These are phyloP conservation scores for Paralagenidium karlingii DNA, from an alignment of 352 stramenopile species.

Conservation along the genomic window DNA sequence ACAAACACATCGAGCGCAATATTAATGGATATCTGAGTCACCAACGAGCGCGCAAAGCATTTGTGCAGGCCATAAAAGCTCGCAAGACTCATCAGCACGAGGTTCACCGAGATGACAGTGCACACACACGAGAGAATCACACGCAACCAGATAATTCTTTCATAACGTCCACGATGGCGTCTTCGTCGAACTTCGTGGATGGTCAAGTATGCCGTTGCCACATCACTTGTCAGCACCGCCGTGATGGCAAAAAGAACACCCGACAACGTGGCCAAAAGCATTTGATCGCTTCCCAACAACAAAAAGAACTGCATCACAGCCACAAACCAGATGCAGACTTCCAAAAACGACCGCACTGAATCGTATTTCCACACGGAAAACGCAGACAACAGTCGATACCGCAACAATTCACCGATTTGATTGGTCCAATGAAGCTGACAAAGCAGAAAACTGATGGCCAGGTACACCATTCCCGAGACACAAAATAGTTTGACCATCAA, in stretches of 20 bases:
- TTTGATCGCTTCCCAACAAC: conserved; percentile 28
- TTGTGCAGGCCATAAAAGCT: conserved; percentile 34
- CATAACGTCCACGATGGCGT: conserved; percentile 12
- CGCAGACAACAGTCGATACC: conserved; percentile 33
- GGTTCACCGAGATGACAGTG: too few species aligned
- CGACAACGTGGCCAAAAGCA: conserved; percentile 24
- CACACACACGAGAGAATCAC: conserved; percentile 41
- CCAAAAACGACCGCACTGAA: conserved; percentile 40
- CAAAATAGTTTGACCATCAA: too few species aligned
- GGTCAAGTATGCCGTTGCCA: conserved; percentile 36
- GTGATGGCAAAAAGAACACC: conserved; percentile 23
- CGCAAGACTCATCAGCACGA: conserved; percentile 34
- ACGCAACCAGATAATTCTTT: conserved; percentile 54
- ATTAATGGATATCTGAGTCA: conserved; percentile 36
- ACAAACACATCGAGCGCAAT: too few species aligned
- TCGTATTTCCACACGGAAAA: conserved; percentile 40
- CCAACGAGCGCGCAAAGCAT: conserved; percentile 15
- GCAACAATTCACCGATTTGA: conserved; percentile 25
- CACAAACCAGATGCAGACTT: conserved; percentile 61
- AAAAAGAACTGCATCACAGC: conserved; percentile 60
- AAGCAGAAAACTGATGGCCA: conserved; percentile 31
- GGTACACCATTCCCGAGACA: conserved; percentile 30
- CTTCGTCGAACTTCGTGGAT: conserved; percentile 30
- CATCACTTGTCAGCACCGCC: conserved; percentile 34
- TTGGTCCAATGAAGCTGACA: conserved; percentile 5